Evolutionary conservation across 2,329 filamentous ascomycete species (phyloP), one percentile per base, ranked within the genome.

Genomic region (Emergomyces orientalis): DNA sequence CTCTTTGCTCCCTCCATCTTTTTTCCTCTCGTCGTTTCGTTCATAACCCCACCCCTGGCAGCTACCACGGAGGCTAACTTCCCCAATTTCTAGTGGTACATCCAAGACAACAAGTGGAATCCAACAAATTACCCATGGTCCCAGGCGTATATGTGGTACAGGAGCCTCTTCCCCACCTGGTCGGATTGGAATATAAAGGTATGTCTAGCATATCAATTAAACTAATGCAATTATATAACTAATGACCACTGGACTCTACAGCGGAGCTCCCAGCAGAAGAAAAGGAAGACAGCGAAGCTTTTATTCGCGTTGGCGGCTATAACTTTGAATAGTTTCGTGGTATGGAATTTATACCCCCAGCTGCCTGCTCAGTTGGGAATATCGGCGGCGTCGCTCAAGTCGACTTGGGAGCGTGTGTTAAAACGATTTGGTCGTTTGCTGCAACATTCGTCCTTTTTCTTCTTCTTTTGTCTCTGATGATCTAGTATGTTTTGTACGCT

Each of bases 61-160:
- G 25, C 9, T 32, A 13, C 13, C 47, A 51, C 25, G 14, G 47
- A 17, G 13, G 30, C 25, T 54, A 34, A 54, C 27, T 19, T 41
- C 25, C 19, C 5, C 25, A 13, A 51, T 60, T 11, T 19, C 13
- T 45, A 64, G 63, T 71, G 69, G 68, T 72, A 72, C 59, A 9
- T 69, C 1, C 71, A 71, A 52, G 66, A 67, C 2, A 69, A 68
- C n/a, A 63, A 61, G 8, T 71, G 70, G 69, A 71, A 71, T 51
- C 56, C 69, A 2, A 70, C 69, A 65, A 60, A 67, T 0, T 72
- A 71, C 59, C 70, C 70, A 0, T 72, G 70, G 70, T 66, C 67
- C 4, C 70, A 72, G 59, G 66, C 34, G 4, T 67, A 70, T 49
- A 71, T 65, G 45, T 72, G 70, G 70, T 72, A 63, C 56, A 57